A percentile compares a stretch with the other conserved stretches of the same genome.
Evolutionary conservation across 306 rosid species (phyloP).

Genomic region (Datisca glomerata): DNA sequence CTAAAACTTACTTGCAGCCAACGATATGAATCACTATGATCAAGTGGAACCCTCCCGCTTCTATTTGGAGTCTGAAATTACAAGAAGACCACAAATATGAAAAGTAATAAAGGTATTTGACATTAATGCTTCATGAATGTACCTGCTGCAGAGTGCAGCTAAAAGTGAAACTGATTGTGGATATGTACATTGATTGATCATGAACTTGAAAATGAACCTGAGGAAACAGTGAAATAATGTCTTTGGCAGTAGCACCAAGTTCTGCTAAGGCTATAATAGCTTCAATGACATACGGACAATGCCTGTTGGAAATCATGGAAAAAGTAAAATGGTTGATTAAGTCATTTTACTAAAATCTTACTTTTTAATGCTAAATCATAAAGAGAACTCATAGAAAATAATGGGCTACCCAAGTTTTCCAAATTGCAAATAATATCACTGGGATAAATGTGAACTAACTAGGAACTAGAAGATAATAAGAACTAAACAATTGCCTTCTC

Average conservation of each 20-base stretch:
- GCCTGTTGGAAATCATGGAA: conserved; percentile 30
- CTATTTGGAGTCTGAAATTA: conserved; percentile 61
- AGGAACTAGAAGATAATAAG: no score
- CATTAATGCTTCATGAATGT: conserved; percentile 3
- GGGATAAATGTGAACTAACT: no score
- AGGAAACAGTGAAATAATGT: conserved; percentile 79
- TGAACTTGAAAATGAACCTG: conserved; percentile 46
- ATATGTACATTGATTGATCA: background rate
- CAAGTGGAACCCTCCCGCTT: conserved; percentile 76
- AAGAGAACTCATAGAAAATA: no score
- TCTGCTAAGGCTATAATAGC: conserved; percentile 84
- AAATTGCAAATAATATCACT: no score
- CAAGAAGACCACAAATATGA: conserved; percentile 10
- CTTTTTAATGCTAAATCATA: no score
- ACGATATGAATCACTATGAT: conserved; percentile 69
- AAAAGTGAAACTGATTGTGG: background rate
- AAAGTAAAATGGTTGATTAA: background rate
- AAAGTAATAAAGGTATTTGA: conserved; percentile 4
- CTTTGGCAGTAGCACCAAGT: conserved; percentile 66
- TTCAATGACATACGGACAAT: conserved; percentile 75
- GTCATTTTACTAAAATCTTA: no score
- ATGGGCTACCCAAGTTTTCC: no score
- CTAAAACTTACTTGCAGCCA: conserved; percentile 91
- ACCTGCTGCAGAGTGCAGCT: background rate
- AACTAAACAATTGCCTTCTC: no score